Percentiles rank a stretch among this genome's conserved stretches.
Evolutionary conservation across 768 basidiomycete genomes (phyloP).

Genomic region (Brasilioporus rufonigricans): DNA sequence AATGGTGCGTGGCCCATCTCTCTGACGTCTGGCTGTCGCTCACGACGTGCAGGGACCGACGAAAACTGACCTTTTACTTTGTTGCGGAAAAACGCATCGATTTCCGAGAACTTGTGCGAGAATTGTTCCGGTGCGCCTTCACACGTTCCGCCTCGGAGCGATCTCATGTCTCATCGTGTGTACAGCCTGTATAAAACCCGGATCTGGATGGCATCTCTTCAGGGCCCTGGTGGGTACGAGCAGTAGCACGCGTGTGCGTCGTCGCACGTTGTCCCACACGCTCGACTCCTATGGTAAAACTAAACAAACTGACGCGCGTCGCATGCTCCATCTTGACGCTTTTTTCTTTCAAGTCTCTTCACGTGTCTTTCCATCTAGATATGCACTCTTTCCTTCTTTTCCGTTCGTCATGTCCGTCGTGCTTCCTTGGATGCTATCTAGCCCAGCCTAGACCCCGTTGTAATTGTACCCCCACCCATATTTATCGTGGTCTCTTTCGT

Average conservation of each 20-base stretch:
- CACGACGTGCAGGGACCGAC: constrained; percentile 74
- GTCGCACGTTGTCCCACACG: background rate
- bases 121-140: constrained; percentile 72
- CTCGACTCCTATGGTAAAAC: constrained; percentile 10
- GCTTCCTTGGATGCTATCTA: constrained; percentile 28
- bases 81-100: constrained; percentile 93
- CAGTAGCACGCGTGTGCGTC: constrained; percentile 32
- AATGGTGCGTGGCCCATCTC: constrained; percentile 57
- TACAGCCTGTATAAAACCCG: constrained; percentile 85
- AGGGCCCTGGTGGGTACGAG: constrained; percentile 45
- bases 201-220: constrained; percentile 92
- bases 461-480: constrained; percentile 26
- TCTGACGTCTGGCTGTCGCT: background rate
- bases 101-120: constrained; percentile 94
- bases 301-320: constrained; percentile 17
- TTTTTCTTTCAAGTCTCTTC: background rate
- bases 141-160: background rate
- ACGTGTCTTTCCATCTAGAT: constrained; percentile 30
- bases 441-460: constrained; percentile 31
- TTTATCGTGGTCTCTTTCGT: constrained; percentile 12
- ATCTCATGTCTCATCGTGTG: background rate
- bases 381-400: constrained; percentile 17
- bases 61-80: constrained; percentile 98
- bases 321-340: constrained; percentile 25
- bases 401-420: background rate